phyloP scores from a whole-genome alignment of 2,329 filamentous ascomycete species.

The Monosporascus sp. region DNA sequence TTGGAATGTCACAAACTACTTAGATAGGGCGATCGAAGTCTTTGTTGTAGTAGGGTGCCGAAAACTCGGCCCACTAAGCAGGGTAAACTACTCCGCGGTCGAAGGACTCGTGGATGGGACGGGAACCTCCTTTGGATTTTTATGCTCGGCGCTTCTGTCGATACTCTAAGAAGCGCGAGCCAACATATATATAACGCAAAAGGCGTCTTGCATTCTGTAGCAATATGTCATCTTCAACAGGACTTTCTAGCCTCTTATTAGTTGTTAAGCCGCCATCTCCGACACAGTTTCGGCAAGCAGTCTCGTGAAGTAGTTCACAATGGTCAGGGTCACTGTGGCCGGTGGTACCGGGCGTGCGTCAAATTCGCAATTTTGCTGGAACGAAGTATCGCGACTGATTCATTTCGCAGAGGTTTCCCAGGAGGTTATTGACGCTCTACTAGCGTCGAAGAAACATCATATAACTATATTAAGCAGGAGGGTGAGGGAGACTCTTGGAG shows the following conservation, averaged over 20 bases:
- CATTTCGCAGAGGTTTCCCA: slow-evolving; percentile 41
- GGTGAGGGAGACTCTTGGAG: slow-evolving; percentile 20
- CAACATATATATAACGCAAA: neutral
- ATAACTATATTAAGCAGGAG: slow-evolving; percentile 47
- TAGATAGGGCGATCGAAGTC: too few species aligned
- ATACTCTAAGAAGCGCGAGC: too few species aligned
- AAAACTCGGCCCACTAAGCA: neutral
- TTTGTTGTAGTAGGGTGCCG: too few species aligned
- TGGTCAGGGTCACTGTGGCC: slow-evolving; percentile 41
- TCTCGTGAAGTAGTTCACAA: slow-evolving; percentile 15
- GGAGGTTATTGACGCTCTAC: slow-evolving; percentile 47
- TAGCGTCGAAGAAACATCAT: slow-evolving; percentile 45
- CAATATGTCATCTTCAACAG: neutral
- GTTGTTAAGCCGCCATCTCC: neutral
- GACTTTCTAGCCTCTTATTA: neutral
- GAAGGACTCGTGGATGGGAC: neutral
- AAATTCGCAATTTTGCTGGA: neutral
- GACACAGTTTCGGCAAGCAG: neutral
- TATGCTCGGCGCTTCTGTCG: too few species aligned
- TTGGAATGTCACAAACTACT: neutral
- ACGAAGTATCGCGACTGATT: neutral
- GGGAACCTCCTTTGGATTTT: too few species aligned
- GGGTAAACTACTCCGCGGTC: neutral
- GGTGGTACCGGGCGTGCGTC: slow-evolving; percentile 40
- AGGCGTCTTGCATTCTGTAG: neutral